These are phyloP conservation scores for Xylariales sp. DNA, from an alignment of 2,329 filamentous ascomycete species.

Conservation along the genomic window DNA sequence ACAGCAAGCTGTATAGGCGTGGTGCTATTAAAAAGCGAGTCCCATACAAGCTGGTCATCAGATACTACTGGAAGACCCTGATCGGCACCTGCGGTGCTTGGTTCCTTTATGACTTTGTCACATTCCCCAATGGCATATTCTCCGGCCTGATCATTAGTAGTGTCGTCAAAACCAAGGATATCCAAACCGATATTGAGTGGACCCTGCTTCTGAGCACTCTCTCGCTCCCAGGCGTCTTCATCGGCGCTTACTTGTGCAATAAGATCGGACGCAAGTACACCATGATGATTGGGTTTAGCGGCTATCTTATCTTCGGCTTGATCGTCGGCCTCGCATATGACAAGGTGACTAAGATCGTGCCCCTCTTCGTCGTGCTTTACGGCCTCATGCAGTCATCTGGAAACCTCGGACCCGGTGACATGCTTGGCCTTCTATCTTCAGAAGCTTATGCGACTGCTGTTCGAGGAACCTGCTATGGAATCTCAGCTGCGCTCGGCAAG, in stretches of 20 bases:
- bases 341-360: constrained; percentile 28
- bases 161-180: constrained; percentile 29
- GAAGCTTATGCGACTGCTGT: constrained; percentile 32
- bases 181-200: constrained; percentile 28
- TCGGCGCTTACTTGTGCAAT: constrained; percentile 33
- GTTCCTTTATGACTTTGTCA: constrained; percentile 35
- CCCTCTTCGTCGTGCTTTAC: constrained; percentile 33
- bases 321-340: constrained; percentile 33
- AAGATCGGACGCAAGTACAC: constrained; percentile 32
- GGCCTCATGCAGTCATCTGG: constrained; percentile 34
- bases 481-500: constrained; percentile 32
- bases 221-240: constrained; percentile 24
- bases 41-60: constrained; percentile 27
- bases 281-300: constrained; percentile 31
- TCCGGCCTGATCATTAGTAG: constrained; percentile 32
- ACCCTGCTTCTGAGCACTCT: constrained; percentile 26
- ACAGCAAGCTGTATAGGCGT: constrained; percentile 31
- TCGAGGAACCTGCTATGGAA: constrained; percentile 32
- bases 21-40: constrained; percentile 29
- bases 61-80: constrained; percentile 31
- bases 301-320: constrained; percentile 29
- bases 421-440: constrained; percentile 32
- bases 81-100: constrained; percentile 32
- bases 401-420: constrained; percentile 31
- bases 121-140: constrained; percentile 31